Percentiles rank a stretch among this genome's conserved stretches.
These are phyloP conservation scores for Cyclocybe cylindracea DNA, from an alignment of 768 basidiomycete genomes.

Conservation along the genomic window DNA sequence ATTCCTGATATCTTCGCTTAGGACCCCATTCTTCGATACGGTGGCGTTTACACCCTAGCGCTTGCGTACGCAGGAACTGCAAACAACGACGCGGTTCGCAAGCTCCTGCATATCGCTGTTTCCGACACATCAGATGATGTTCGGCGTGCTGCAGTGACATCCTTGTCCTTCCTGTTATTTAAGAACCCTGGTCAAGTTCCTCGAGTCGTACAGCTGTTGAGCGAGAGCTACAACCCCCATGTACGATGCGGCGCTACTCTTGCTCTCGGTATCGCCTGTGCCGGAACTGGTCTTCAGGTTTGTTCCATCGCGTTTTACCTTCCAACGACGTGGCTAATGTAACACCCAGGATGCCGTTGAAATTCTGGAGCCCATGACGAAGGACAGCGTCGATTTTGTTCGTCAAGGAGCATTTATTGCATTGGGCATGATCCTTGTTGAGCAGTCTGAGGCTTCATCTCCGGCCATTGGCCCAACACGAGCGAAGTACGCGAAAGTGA, in stretches of 20 bases:
- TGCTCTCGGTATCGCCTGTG: constrained; percentile 95
- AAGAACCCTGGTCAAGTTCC: constrained; percentile 97
- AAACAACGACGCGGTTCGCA: constrained; percentile 90
- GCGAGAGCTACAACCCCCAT: constrained; percentile 98
- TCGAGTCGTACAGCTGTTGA: constrained; percentile 92
- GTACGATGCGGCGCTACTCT: constrained; percentile 96
- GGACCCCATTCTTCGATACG: constrained; percentile 97
- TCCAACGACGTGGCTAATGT: constrained; percentile 4
- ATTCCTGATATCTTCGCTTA: constrained; percentile 29
- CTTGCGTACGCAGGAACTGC: constrained; percentile 96
- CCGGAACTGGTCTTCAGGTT: constrained; percentile 93
- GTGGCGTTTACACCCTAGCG: constrained; percentile 95
- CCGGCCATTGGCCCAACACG: constrained; percentile 81
- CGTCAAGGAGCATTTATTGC: constrained; percentile 97
- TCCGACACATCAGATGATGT: constrained; percentile 99
- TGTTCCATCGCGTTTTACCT: constrained; percentile 14
- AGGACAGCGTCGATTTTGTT: constrained; percentile 97
- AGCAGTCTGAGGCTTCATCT: constrained; percentile 90
- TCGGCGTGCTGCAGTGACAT: constrained; percentile 92
- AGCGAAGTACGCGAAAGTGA: constrained; percentile 84
- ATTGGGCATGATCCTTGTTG: constrained; percentile 94
- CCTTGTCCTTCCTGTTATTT: constrained; percentile 94
- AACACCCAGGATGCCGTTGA: constrained; percentile 83
- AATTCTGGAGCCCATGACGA: constrained; percentile 97
- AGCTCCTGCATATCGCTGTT: constrained; percentile 93